Conservation (phyloP, 2,329 filamentous ascomycete species). For the Calonectria honghensis region DNA sequence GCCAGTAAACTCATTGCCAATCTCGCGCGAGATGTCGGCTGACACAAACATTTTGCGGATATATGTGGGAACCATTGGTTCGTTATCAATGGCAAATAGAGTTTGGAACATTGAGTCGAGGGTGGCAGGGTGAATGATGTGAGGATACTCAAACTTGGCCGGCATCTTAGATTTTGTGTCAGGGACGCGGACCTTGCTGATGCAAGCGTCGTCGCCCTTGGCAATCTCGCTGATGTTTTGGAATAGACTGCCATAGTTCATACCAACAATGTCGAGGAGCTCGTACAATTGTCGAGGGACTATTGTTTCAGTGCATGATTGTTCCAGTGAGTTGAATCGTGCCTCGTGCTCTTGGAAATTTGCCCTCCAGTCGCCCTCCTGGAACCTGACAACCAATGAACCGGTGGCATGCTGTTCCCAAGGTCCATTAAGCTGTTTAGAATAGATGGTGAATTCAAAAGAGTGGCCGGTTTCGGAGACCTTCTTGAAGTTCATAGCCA, state of each 20-base stretch:
- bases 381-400: slow-evolving; percentile 55
- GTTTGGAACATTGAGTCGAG: slow-evolving; percentile 75
- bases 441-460: slow-evolving; percentile 67
- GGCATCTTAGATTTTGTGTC: slow-evolving; percentile 73
- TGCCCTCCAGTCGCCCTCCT: slow-evolving; percentile 44
- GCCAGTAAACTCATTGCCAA: slow-evolving; percentile 62
- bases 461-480: slow-evolving; percentile 22
- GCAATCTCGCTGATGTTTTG: slow-evolving; percentile 65
- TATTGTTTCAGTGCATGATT: slow-evolving; percentile 58
- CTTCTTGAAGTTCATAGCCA: slow-evolving; percentile 66
- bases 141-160: slow-evolving; percentile 70
- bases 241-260: slow-evolving; percentile 71
- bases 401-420: slow-evolving; percentile 68
- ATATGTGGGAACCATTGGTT: slow-evolving; percentile 70
- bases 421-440: slow-evolving; percentile 62
- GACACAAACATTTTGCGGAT: slow-evolving; percentile 69
- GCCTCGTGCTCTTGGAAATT: slow-evolving; percentile 49
- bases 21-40: slow-evolving; percentile 58
- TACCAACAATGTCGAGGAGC: slow-evolving; percentile 68
- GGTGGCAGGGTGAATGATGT: slow-evolving; percentile 75
- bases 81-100: slow-evolving; percentile 66
- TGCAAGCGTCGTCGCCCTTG: slow-evolving; percentile 59
- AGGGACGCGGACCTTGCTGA: slow-evolving; percentile 65
- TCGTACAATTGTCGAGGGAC: slow-evolving; percentile 70
- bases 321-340: slow-evolving; percentile 51